Evolutionary conservation across 73 alveolate genomes (phyloP).

Genomic region (Paramecium caudatum): DNA sequence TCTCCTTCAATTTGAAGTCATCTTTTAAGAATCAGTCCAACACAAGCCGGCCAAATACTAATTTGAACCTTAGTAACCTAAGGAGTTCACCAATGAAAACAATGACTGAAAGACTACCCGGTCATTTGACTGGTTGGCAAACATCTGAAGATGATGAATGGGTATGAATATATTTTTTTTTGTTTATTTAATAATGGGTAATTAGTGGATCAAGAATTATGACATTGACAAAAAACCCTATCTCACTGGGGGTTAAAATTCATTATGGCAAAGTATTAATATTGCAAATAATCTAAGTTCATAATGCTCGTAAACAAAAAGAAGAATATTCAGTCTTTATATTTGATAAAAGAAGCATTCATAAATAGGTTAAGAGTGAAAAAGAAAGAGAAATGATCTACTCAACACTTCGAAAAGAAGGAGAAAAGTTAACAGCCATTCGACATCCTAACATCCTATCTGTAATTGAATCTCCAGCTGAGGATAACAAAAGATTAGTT

Average conservation of each 20-base stretch:
- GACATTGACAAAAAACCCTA: slow-evolving; percentile 17
- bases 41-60: not conserved
- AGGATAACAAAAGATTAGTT: slow-evolving; percentile 44
- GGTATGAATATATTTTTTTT: not conserved
- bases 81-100: slow-evolving; percentile 18
- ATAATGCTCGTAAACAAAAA: slow-evolving; percentile 50
- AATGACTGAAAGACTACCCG: not conserved
- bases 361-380: not conserved
- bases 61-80: slow-evolving; percentile 15
- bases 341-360: slow-evolving; percentile 38
- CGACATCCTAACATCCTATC: slow-evolving; percentile 38
- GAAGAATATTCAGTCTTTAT: slow-evolving; percentile 44
- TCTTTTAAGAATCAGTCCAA: not conserved
- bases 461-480: slow-evolving; percentile 44
- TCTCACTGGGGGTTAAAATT: slow-evolving; percentile 25
- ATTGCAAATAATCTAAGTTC: not conserved
- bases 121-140: slow-evolving; percentile 3
- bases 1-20: not conserved
- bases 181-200: not conserved
- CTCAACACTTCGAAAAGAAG: slow-evolving; percentile 39
- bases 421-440: slow-evolving; percentile 14
- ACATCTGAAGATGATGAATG: slow-evolving; percentile 8
- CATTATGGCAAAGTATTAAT: slow-evolving; percentile 22
- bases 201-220: not conserved
- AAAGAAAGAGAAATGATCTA: slow-evolving; percentile 42